Percentiles rank a stretch among this genome's conserved stretches.
Evolutionary conservation across 2,329 filamentous ascomycete genomes (phyloP).

Genomic region (Fusarium udum): DNA sequence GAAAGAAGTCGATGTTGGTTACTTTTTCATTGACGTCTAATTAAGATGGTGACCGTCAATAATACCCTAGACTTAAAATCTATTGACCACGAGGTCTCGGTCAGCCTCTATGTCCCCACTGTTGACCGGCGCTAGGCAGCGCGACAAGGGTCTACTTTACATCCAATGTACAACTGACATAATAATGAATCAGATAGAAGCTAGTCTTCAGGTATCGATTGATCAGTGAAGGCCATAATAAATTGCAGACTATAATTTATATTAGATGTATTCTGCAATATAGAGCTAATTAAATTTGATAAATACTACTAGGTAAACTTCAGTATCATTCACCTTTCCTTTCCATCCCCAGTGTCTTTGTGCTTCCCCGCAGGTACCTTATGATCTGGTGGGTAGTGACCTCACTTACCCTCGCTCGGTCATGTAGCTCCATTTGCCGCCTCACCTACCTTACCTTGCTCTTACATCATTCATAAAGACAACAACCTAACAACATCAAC

Average conservation of each 20-base stretch:
- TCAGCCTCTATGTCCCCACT: conserved; percentile 11
- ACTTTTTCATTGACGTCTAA: background rate
- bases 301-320: background rate
- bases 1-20: background rate
- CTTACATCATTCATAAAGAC: conserved; percentile 35
- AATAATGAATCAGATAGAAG: background rate
- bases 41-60: conserved; percentile 7
- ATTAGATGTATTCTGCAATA: no score
- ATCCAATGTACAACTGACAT: no score
- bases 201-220: background rate
- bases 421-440: conserved; percentile 2
- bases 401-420: background rate
- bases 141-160: conserved; percentile 11
- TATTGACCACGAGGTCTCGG: conserved; percentile 18
- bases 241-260: no score
- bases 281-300: background rate
- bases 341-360: background rate
- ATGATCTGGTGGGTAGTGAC: conserved; percentile 1
- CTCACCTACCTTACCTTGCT: conserved; percentile 3
- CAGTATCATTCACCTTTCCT: background rate
- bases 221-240: background rate
- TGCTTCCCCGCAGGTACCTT: background rate
- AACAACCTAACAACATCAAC: conserved; percentile 1
- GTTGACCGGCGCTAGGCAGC: conserved; percentile 21
- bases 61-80: conserved; percentile 24